These are phyloP conservation scores for Leersia perrieri DNA, from an alignment of 176 grass and related monocot genomes.

Conservation along the genomic window DNA sequence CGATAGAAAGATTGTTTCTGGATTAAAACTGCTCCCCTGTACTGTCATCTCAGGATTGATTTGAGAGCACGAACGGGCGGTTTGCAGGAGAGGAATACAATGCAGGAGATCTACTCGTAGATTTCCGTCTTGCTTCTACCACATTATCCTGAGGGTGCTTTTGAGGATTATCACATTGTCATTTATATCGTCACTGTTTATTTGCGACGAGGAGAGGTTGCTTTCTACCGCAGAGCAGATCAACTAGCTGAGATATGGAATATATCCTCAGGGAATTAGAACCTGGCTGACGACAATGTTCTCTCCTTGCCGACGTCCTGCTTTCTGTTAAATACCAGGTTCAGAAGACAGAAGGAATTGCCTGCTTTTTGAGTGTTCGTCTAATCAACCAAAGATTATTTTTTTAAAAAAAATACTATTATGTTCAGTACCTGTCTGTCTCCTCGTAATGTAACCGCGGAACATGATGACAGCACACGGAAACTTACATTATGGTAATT, in stretches of 20 bases:
- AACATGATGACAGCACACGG: not conserved
- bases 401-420: not conserved
- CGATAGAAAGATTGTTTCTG: not conserved
- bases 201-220: not conserved
- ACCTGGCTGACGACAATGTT: constrained; percentile 10
- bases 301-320: not conserved
- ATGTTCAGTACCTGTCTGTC: not conserved
- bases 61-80: constrained; percentile 40
- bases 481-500: not conserved
- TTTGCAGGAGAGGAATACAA: not conserved
- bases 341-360: not conserved
- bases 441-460: not conserved
- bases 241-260: constrained; percentile 33
- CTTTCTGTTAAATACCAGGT: not conserved
- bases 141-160: not conserved
- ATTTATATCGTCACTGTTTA: not conserved
- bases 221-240: constrained; percentile 40
- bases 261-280: constrained; percentile 25
- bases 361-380: not conserved
- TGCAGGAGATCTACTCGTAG: not conserved
- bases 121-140: not conserved
- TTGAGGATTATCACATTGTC: not conserved
- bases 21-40: not conserved
- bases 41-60: not conserved
- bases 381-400: not conserved